Evolutionary conservation across 2,329 filamentous ascomycete genomes (phyloP), one percentile per base, ranked within the genome.

Genomic region (Trichoderma simmonsii): DNA sequence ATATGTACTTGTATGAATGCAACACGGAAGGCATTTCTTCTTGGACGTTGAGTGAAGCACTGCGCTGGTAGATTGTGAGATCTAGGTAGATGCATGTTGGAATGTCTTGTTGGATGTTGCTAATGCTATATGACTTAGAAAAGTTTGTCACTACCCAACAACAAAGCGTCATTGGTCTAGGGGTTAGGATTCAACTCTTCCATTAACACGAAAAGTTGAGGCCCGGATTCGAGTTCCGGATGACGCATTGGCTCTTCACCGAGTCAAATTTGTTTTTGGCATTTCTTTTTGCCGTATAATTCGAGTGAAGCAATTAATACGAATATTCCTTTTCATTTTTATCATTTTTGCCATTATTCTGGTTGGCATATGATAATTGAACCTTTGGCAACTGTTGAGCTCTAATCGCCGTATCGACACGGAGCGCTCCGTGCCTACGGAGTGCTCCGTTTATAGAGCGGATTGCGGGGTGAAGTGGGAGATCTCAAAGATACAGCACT

Each of bases 151-250:
- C 9, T 51, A 51, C 4, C 0, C 39, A 70, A 70, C 21, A 36
- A 69, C 9, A n/a, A 69, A 62, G 75, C 75, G 74, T 76, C 75
- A 74, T 76, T 76, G 75, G 75, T 76, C 75, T 76, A 76, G 74
- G 74, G 75, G 75, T 76, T 76, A 76, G 75, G 75, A 76, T 76
- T 76, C 75, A 76, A 76, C 75, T 76, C 75, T 76, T 76, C 75
- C 75, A 72, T 72, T 66, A 14, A 56, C 60, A 72, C 24, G 70
- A 54, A 75, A 76, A 76, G 75, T 76, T 76, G 75, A 76, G 75
- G 76, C 76, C 74, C 75, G 75, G 75, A 76, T 76, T 76, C 75
- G 75, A 76, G 73, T 76, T 76, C 75, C 75, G 75, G 74, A 76
- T 74, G 75, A 76, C 74, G 75, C 75, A 76, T 21, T 59, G n/a